Percentiles rank a stretch among this genome's conserved stretches.
phyloP scores from a whole-genome alignment of 257 asterid species.

The Jaltomata sinuosa region DNA sequence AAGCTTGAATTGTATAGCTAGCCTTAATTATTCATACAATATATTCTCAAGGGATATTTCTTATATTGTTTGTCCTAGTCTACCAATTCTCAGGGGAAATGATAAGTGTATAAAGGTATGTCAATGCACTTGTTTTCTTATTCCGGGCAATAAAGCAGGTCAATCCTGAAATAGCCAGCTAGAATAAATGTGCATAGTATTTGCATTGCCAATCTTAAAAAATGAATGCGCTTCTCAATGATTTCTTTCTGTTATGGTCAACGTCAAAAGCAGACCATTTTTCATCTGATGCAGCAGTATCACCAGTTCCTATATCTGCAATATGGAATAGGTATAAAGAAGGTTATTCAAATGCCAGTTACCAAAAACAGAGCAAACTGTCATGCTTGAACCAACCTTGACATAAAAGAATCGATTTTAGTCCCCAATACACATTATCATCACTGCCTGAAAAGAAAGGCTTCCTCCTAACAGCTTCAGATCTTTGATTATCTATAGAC shows the following conservation, averaged over 20 bases:
- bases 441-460: constrained; percentile 22
- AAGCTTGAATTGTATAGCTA: no score
- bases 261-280: no score
- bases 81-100: no score
- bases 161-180: background rate
- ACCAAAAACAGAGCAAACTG: background rate
- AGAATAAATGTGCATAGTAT: background rate
- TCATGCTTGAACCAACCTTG: constrained; percentile 37
- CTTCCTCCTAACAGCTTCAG: constrained; percentile 38
- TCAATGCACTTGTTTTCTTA: background rate
- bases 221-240: constrained; percentile 11
- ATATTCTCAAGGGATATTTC: background rate
- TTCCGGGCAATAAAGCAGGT: background rate
- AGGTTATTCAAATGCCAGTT: background rate
- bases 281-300: no score
- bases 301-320: no score
- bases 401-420: constrained; percentile 33
- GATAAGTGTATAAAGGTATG: background rate
- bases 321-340: constrained; percentile 1
- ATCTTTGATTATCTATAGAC: constrained; percentile 27
- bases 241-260: no score
- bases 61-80: background rate
- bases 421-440: constrained; percentile 58
- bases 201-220: constrained; percentile 11
- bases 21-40: no score